phyloP scores from a whole-genome alignment of 345 rosid genomes.

The Lumnitzera littorea region DNA sequence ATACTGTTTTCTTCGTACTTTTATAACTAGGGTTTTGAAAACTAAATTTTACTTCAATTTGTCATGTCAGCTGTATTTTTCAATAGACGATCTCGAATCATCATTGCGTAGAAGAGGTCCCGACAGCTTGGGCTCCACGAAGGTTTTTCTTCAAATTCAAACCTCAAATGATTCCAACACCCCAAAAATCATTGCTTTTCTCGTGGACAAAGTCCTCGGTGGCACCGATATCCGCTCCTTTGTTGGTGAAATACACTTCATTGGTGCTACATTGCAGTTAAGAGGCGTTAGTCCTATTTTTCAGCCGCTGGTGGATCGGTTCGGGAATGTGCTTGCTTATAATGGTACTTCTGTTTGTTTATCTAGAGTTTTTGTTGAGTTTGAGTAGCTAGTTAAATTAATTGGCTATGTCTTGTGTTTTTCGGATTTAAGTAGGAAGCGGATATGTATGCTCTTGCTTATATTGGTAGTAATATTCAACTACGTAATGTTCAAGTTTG shows the following conservation, averaged over 20 bases:
- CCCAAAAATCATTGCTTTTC: slow-evolving; percentile 11
- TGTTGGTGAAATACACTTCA: slow-evolving; percentile 41
- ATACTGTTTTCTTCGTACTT: background rate
- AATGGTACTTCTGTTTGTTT: slow-evolving; percentile 34
- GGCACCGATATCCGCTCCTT: slow-evolving; percentile 8
- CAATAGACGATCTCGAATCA: slow-evolving; percentile 50
- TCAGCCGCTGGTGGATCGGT: slow-evolving; percentile 65
- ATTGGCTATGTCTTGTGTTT: too few relatives aligned
- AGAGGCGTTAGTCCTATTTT: slow-evolving; percentile 47
- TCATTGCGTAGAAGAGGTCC: slow-evolving; percentile 67
- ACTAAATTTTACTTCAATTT: background rate
- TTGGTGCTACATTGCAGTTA: slow-evolving; percentile 79
- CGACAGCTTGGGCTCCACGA: slow-evolving; percentile 52
- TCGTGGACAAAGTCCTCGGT: slow-evolving; percentile 18
- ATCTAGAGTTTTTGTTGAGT: background rate
- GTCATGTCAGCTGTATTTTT: slow-evolving; percentile 25
- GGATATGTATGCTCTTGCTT: too few relatives aligned
- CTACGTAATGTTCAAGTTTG: too few relatives aligned
- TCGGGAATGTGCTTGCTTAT: slow-evolving; percentile 51
- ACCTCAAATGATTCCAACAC: slow-evolving; percentile 10
- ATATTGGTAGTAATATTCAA: too few relatives aligned
- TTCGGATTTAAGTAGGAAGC: too few relatives aligned
- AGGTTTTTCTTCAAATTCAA: slow-evolving; percentile 28
- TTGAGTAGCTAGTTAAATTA: too few relatives aligned
- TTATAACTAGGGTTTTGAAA: background rate